Conservation (phyloP, 257 asterid species). For the Leonotis leonurus region DNA sequence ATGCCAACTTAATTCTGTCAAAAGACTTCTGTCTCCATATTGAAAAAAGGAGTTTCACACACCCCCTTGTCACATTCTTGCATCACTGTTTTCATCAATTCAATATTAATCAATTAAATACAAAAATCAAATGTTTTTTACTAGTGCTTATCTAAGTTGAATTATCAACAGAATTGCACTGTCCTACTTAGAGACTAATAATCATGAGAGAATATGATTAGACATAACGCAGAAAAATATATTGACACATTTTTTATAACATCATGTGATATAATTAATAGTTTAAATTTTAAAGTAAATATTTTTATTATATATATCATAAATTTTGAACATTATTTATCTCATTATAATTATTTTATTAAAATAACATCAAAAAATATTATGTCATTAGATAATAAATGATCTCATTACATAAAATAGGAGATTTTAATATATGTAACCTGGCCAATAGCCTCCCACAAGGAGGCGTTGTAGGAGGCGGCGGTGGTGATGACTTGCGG, state of each 20-base stretch:
- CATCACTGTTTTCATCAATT: constrained; percentile 1
- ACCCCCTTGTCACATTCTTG: constrained; percentile 31
- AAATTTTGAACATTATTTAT: too few relatives aligned
- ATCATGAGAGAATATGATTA: not conserved
- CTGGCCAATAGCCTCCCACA: constrained; percentile 89
- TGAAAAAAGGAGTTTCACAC: not conserved
- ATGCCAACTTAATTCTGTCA: constrained; percentile 37
- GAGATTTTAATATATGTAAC: constrained; percentile 26
- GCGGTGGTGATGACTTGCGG: constrained; percentile 91
- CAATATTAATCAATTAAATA: not conserved
- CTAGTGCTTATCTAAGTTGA: not conserved
- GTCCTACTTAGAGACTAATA: not conserved
- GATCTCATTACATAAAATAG: not conserved
- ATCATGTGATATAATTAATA: too few relatives aligned
- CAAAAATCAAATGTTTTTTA: not conserved
- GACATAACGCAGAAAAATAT: too few relatives aligned
- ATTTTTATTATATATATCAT: too few relatives aligned
- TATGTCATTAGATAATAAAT: too few relatives aligned
- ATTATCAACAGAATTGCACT: too few relatives aligned
- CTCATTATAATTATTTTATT: too few relatives aligned
- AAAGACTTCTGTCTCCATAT: constrained; percentile 27
- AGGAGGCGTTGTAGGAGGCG: constrained; percentile 63
- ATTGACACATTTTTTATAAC: too few relatives aligned
- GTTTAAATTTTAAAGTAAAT: too few relatives aligned
- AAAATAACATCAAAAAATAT: too few relatives aligned